These are phyloP conservation scores for Penicillium sp. DNA, from an alignment of 2,329 filamentous ascomycete species.

Conservation along the genomic window DNA sequence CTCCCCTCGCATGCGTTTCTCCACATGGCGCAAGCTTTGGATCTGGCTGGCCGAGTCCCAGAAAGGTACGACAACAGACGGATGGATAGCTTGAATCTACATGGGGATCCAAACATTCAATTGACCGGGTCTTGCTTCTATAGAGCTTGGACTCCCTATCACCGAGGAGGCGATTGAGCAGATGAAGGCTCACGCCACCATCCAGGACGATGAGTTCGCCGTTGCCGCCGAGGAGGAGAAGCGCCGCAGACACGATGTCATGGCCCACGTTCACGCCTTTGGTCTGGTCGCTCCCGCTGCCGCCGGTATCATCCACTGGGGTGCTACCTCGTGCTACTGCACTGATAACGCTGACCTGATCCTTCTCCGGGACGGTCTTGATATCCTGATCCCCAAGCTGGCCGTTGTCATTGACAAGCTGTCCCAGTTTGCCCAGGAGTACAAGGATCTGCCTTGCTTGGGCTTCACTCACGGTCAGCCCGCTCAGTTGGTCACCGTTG, in stretches of 20 bases:
- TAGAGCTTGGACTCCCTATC: constrained; percentile 73
- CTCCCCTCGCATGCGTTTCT: constrained; percentile 70
- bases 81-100: not conserved
- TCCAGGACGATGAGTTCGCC: constrained; percentile 76
- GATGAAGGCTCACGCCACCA: constrained; percentile 70
- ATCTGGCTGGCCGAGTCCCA: constrained; percentile 78
- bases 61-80: constrained; percentile 45
- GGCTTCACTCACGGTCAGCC: constrained; percentile 70
- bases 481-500: constrained; percentile 64
- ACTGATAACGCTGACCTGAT: constrained; percentile 80
- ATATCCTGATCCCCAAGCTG: constrained; percentile 74
- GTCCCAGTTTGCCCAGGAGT: constrained; percentile 67
- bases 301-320: constrained; percentile 79
- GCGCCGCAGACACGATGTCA: constrained; percentile 64
- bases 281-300: constrained; percentile 72
- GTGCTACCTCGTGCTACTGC: constrained; percentile 57
- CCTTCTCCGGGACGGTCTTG: constrained; percentile 70
- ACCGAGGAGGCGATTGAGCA: constrained; percentile 71
- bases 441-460: constrained; percentile 70
- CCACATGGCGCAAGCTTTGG: constrained; percentile 84
- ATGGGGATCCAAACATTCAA: constrained; percentile 11
- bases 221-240: constrained; percentile 75
- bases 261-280: constrained; percentile 71
- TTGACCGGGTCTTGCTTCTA: constrained; percentile 25
- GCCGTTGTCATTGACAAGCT: constrained; percentile 77